Evolutionary conservation across 352 stramenopile species (phyloP).

Genomic region (Chrysophaeum taylorii): DNA sequence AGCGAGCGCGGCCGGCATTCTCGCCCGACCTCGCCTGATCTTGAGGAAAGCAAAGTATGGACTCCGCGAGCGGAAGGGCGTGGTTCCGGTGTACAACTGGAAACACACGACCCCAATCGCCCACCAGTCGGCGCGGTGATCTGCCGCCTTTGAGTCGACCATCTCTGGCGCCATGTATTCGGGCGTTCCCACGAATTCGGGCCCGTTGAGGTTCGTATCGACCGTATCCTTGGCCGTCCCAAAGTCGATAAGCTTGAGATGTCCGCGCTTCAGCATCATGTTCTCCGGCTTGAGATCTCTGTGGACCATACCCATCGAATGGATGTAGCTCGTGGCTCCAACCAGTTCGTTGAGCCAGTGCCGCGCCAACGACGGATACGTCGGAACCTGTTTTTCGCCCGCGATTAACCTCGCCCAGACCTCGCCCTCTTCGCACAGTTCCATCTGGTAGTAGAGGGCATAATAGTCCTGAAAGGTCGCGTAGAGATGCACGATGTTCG

Average conservation of each 20-base stretch:
- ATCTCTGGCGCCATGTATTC: conserved; percentile 74
- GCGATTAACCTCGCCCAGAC: conserved; percentile 57
- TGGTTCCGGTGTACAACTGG: conserved; percentile 56
- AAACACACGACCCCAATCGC: conserved; percentile 54
- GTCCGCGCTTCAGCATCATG: conserved; percentile 65
- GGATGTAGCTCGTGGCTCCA: conserved; percentile 81
- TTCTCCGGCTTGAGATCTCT: conserved; percentile 88
- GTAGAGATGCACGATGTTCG: conserved; percentile 83
- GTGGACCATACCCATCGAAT: conserved; percentile 78
- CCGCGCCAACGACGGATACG: conserved; percentile 57
- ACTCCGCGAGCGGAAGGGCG: conserved; percentile 55
- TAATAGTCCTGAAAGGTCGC: conserved; percentile 88
- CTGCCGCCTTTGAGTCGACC: conserved; percentile 31
- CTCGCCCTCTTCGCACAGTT: conserved; percentile 77
- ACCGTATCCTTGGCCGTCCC: conserved; percentile 71
- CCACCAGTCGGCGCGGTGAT: conserved; percentile 58
- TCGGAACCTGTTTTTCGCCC: conserved; percentile 47
- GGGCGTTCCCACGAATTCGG: conserved; percentile 74
- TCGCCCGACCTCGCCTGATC: conserved; percentile 36
- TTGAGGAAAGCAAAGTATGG: conserved; percentile 69
- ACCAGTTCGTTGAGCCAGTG: conserved; percentile 75
- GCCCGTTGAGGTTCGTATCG: conserved; percentile 65
- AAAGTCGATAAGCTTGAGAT: conserved; percentile 74
- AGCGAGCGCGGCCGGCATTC: not conserved
- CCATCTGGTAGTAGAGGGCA: conserved; percentile 89